phyloP scores from a whole-genome alignment of 2,329 filamentous ascomycete species.

The Raffaelea ambrosiae region DNA sequence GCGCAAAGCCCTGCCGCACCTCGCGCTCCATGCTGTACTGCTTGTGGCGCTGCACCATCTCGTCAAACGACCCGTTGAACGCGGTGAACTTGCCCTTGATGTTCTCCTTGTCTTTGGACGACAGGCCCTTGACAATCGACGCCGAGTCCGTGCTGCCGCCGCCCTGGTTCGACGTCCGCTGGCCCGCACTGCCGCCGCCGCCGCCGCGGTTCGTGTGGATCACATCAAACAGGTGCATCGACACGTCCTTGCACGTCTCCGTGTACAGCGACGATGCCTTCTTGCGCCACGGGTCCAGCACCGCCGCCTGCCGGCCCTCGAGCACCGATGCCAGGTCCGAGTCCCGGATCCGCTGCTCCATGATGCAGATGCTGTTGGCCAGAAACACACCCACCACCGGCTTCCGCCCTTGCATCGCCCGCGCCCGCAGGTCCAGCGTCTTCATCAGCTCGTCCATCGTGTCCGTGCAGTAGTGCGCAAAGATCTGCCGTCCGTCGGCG shows the following conservation, averaged over 20 bases:
- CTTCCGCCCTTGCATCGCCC: conserved; percentile 54
- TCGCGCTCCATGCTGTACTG: conserved; percentile 83
- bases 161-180: conserved; percentile 61
- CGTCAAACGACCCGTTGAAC: conserved; percentile 88
- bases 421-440: conserved; percentile 66
- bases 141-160: conserved; percentile 56
- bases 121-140: conserved; percentile 73
- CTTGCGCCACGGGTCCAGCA: conserved; percentile 80
- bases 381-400: conserved; percentile 79
- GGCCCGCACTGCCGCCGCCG: conserved; percentile 25
- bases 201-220: conserved; percentile 74
- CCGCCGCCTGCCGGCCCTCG: conserved; percentile 47
- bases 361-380: conserved; percentile 75
- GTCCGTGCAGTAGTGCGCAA: conserved; percentile 83
- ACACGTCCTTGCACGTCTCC: conserved; percentile 82
- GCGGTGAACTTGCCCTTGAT: conserved; percentile 94
- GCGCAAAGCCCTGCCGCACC: conserved; percentile 69
- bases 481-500: conserved; percentile 79
- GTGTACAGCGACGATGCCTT: conserved; percentile 74
- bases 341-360: conserved; percentile 74
- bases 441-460: conserved; percentile 75
- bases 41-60: conserved; percentile 76
- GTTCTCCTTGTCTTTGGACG: conserved; percentile 85
- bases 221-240: conserved; percentile 76
- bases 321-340: conserved; percentile 73